phyloP scores from a whole-genome alignment of 2,329 filamentous ascomycete species.

The Massarina eburnea region DNA sequence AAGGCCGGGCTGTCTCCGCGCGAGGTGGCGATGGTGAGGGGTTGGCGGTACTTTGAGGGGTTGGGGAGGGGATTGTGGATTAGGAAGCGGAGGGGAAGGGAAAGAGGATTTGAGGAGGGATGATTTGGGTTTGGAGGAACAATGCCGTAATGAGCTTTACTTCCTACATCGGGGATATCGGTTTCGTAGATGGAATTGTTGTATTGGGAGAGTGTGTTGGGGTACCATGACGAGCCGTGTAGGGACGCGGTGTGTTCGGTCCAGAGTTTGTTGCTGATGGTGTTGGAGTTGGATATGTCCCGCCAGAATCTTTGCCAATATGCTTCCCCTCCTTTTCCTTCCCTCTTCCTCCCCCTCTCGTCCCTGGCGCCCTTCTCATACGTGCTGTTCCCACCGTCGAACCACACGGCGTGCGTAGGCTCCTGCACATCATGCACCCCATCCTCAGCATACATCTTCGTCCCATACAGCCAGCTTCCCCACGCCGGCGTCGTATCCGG shows the following conservation, averaged over 20 bases:
- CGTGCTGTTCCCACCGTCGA: not conserved
- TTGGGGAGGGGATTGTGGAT: conserved; percentile 16
- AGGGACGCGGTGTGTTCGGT: conserved; percentile 10
- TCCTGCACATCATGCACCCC: conserved; percentile 14
- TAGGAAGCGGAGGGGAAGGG: conserved; percentile 10
- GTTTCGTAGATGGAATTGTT: conserved; percentile 13
- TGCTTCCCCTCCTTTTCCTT: conserved; percentile 1
- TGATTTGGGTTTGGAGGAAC: too few relatives aligned
- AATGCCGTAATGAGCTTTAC: conserved; percentile 13
- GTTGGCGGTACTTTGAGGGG: conserved; percentile 9
- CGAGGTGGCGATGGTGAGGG: conserved; percentile 14
- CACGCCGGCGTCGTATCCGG: conserved; percentile 14
- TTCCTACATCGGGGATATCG: conserved; percentile 15
- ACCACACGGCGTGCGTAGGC: conserved; percentile 15
- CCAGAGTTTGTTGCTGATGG: conserved; percentile 14
- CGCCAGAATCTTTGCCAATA: conserved; percentile 18
- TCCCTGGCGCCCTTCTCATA: not conserved
- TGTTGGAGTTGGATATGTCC: conserved; percentile 10
- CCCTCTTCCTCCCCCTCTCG: not conserved
- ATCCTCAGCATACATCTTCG: conserved; percentile 13
- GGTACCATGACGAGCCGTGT: conserved; percentile 10
- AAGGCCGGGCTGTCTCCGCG: conserved; percentile 4
- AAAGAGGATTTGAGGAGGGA: too few relatives aligned
- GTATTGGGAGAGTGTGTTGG: conserved; percentile 7
- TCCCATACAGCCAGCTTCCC: conserved; percentile 16